Percentiles rank a stretch among this genome's conserved stretches.
Conservation (phyloP, 1,284 basidiomycete species). For the Ceratobasidium sp. region DNA sequence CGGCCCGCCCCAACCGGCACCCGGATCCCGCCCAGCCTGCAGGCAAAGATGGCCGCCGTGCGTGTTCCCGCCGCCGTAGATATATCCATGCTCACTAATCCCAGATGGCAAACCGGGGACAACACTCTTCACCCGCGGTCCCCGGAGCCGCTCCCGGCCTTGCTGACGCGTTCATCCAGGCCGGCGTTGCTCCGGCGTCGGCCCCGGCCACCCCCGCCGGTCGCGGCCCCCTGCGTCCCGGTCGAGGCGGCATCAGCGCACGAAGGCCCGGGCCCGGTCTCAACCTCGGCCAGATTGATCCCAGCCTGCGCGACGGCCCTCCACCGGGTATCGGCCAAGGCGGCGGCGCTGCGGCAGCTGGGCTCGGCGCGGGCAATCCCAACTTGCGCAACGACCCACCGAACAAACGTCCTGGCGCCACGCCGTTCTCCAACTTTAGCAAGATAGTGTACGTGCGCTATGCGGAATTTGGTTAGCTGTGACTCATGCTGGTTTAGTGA, state of each 20-base stretch:
- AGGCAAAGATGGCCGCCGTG: conserved; percentile 93
- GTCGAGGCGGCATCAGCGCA: conserved; percentile 62
- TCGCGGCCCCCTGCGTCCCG: conserved; percentile 43
- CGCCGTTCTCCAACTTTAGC: conserved; percentile 93
- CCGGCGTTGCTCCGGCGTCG: conserved; percentile 56
- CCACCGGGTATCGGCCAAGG: conserved; percentile 50
- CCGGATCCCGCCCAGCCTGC: conserved; percentile 88
- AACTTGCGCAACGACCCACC: conserved; percentile 61
- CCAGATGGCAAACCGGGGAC: conserved; percentile 71
- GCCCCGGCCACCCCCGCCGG: conserved; percentile 53
- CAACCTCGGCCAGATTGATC: conserved; percentile 67
- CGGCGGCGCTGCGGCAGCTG: conserved; percentile 72
- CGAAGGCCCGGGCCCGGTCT: conserved; percentile 71
- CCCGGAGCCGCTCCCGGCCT: conserved; percentile 58
- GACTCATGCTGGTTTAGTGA: conserved; percentile 69
- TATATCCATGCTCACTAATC: conserved; percentile 22
- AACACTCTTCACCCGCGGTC: conserved; percentile 54
- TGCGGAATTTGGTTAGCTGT: conserved; percentile 30
- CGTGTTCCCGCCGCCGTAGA: conserved; percentile 55
- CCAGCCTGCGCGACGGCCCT: conserved; percentile 34
- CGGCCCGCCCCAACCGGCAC: conserved; percentile 59
- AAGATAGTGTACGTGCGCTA: conserved; percentile 86
- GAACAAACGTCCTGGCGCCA: conserved; percentile 65
- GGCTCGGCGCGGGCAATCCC: conserved; percentile 77
- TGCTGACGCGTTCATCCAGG: conserved; percentile 62